These are phyloP conservation scores for Lactifluus piperatus DNA, from an alignment of 768 basidiomycete genomes.

Conservation along the genomic window DNA sequence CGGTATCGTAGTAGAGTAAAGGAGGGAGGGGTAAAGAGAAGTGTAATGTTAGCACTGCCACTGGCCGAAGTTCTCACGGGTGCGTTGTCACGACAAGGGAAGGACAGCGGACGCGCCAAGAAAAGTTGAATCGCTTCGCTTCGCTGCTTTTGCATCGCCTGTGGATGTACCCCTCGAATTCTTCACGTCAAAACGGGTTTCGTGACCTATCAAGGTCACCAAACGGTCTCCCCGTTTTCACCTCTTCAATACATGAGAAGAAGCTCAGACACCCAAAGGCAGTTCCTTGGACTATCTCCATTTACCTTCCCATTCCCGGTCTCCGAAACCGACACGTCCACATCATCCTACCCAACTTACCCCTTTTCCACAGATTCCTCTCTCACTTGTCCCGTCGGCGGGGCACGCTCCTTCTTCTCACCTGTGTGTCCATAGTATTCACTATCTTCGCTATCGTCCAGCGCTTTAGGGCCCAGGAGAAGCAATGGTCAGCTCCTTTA, in stretches of 20 bases:
- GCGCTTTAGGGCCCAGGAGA: constrained; percentile 51
- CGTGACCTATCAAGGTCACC: constrained; percentile 35
- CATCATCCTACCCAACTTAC: constrained; percentile 51
- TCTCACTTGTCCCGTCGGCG: constrained; percentile 51
- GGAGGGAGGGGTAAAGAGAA: neutral
- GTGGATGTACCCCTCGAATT: constrained; percentile 38
- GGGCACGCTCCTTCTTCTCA: constrained; percentile 43
- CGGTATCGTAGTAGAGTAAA: neutral
- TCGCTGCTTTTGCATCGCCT: neutral
- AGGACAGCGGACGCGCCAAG: neutral
- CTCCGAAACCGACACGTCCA: constrained; percentile 46
- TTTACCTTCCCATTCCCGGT: constrained; percentile 55
- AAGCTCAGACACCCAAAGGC: constrained; percentile 37
- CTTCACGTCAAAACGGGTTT: constrained; percentile 39
- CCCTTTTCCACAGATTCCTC: constrained; percentile 48
- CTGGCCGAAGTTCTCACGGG: neutral
- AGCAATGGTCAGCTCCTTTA: constrained; percentile 48
- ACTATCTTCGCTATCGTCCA: constrained; percentile 51
- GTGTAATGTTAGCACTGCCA: neutral
- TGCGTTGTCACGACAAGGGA: neutral
- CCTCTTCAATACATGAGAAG: constrained; percentile 61
- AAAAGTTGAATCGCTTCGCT: neutral
- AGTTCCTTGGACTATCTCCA: constrained; percentile 48
- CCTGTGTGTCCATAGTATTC: constrained; percentile 40
- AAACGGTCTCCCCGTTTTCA: constrained; percentile 39